Conservation (phyloP, 2,329 filamentous ascomycete genomes). For the Colletotrichum caudatum region DNA sequence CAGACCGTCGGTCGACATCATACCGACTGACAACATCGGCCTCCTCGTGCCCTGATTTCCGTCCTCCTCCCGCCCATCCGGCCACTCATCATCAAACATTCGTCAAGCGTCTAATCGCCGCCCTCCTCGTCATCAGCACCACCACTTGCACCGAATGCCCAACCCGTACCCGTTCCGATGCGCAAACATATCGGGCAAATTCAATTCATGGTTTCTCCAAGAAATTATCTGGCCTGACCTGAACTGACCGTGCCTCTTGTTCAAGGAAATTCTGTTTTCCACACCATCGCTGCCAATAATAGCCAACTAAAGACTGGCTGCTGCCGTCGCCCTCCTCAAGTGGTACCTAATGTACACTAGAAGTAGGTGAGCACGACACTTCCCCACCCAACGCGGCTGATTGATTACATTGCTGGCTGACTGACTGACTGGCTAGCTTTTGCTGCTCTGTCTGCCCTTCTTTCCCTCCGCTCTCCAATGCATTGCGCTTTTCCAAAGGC, state of each 20-base stretch:
- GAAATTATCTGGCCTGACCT: background rate
- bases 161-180: background rate
- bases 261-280: slow-evolving; percentile 1
- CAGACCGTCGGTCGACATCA: slow-evolving; percentile 31
- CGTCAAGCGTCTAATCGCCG: background rate
- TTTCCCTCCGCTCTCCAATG: background rate
- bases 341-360: background rate
- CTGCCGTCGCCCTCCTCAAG: slow-evolving; percentile 12
- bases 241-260: background rate
- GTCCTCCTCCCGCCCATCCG: background rate
- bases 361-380: slow-evolving; percentile 34
- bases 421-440: background rate
- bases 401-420: slow-evolving; percentile 12
- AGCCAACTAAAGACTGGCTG: background rate
- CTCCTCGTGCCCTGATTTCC: slow-evolving; percentile 27
- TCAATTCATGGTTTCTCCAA: slow-evolving; percentile 1
- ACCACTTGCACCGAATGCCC: background rate
- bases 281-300: slow-evolving; percentile 1
- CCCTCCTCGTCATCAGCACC: background rate
- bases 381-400: slow-evolving; percentile 1
- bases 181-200: background rate
- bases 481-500: background rate
- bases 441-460: background rate
- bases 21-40: slow-evolving; percentile 37
- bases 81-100: background rate